Evolutionary conservation across 768 basidiomycete genomes (phyloP).

Genomic region (Crucibulum laeve): DNA sequence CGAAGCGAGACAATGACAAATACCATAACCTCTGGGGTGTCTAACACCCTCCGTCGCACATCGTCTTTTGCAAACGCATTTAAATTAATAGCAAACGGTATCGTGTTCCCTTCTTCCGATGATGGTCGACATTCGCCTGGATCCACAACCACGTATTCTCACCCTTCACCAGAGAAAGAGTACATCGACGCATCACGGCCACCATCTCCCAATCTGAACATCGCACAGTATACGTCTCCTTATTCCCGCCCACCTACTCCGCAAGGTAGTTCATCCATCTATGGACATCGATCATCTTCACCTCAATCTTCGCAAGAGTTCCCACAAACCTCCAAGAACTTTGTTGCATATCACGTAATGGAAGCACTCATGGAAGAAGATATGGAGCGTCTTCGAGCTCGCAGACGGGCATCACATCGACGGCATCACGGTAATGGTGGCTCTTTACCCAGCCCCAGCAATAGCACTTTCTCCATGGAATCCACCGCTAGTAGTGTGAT

Average conservation of each 20-base stretch:
- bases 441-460: constrained; percentile 61
- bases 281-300: constrained; percentile 22
- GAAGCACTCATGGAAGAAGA: constrained; percentile 91
- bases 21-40: constrained; percentile 56
- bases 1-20: constrained; percentile 62
- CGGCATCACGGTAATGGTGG: constrained; percentile 30
- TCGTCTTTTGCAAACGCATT: constrained; percentile 79
- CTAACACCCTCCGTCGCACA: constrained; percentile 70
- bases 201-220: constrained; percentile 75
- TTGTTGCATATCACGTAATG: constrained; percentile 75
- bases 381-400: constrained; percentile 82
- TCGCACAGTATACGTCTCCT: constrained; percentile 74
- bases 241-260: constrained; percentile 58
- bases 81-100: constrained; percentile 63
- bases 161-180: constrained; percentile 18
- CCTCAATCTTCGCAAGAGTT: constrained; percentile 28
- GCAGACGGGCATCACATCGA: constrained; percentile 42
- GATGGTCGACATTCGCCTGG: constrained; percentile 39
- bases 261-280: constrained; percentile 16
- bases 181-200: constrained; percentile 52
- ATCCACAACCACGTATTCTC: constrained; percentile 13
- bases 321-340: constrained; percentile 40
- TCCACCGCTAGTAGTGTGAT: constrained; percentile 65
- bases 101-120: constrained; percentile 65
- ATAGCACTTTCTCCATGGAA: constrained; percentile 75